Conservation (phyloP, 108 stramenopile genomes). For the Nitzschia sp. region DNA sequence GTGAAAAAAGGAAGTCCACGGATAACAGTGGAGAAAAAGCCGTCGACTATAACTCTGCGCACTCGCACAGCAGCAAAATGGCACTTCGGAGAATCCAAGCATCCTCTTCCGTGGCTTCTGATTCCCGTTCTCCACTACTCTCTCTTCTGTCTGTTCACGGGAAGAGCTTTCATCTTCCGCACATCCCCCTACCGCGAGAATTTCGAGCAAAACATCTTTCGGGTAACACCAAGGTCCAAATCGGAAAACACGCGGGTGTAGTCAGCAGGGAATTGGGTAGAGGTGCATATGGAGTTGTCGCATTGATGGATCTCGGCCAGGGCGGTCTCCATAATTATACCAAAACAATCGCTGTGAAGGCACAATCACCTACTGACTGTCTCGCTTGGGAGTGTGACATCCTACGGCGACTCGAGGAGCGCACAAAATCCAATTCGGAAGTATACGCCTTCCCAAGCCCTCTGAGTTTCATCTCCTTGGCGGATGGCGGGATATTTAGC, state of each 20-base stretch:
- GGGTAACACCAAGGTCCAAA: slow-evolving; percentile 42
- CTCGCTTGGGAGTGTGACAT: slow-evolving; percentile 73
- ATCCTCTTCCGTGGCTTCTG: slow-evolving; percentile 13
- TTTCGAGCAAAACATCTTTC: slow-evolving; percentile 26
- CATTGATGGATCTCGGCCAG: slow-evolving; percentile 37
- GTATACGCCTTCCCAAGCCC: slow-evolving; percentile 63
- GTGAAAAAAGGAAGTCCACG: neutral
- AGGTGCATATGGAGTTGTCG: slow-evolving; percentile 74
- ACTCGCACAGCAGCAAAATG: slow-evolving; percentile 9
- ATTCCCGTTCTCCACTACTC: slow-evolving; percentile 6
- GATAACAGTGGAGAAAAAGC: slow-evolving; percentile 9
- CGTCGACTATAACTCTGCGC: slow-evolving; percentile 16
- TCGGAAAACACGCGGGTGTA: slow-evolving; percentile 47
- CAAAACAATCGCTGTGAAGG: slow-evolving; percentile 64
- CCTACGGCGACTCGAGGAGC: slow-evolving; percentile 46
- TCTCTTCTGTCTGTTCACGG: slow-evolving; percentile 19
- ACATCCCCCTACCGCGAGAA: slow-evolving; percentile 23
- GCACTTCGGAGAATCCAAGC: slow-evolving; percentile 20
- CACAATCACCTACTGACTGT: slow-evolving; percentile 71
- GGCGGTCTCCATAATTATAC: neutral
- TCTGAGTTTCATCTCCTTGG: slow-evolving; percentile 57
- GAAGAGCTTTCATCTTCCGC: slow-evolving; percentile 29
- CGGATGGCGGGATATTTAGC: slow-evolving; percentile 67
- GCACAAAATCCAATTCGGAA: slow-evolving; percentile 21
- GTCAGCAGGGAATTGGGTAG: slow-evolving; percentile 68